Base-by-base conservation (phyloP, 305 asterid species). In the Ilex paraguariensis region DNA sequence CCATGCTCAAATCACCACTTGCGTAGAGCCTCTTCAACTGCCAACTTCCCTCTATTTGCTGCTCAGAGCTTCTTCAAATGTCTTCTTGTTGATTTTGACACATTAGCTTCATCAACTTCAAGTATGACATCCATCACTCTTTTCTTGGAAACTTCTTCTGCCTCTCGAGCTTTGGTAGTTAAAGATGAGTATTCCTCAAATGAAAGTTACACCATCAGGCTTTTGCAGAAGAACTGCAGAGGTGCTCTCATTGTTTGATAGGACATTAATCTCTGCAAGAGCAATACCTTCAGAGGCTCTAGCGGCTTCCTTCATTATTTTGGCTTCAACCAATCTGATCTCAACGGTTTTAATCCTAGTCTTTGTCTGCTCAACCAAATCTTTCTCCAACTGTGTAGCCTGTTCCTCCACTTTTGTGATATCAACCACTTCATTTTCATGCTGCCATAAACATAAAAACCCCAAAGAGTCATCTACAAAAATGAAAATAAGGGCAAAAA, bases 1-100 rank as follows among this genome's bases (percentile, higher is more conserved):
- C 90, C 88, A 13, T 82, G 88, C 63, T 87, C 95, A 30, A 96
- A 92, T 81, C 96, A 85, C 98, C 98, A 92, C 32, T 71, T 78
- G n/a, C 95, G 69, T 30, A 92, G 81, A 57, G 96, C 95, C 68
- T 84, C 98, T 66, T 92, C 97, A 5, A 89, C 96, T 8, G 81
- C 94, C 17, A 89, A 65, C 63, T 92, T 90, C 40, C 87, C 91
- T 58, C 54, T 70, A 63, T 80, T 86, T 46, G 98, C 95, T 70
- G 60, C 76, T 67, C 59, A 92, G 64, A 36, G 95, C 97, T 72
- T 89, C 94, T 64, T 92, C 98, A 75, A 92, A 67, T 0, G 84
- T 82, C 76, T 48, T 83, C 80, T 87, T 89, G 83, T 83, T 85
- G 6, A 61, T 70, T 75, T 85, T 0, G 88, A 82, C 12, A 79